Evolutionary conservation across 2,329 filamentous ascomycete genomes (phyloP).

Genomic region (Exophiala sideris): DNA sequence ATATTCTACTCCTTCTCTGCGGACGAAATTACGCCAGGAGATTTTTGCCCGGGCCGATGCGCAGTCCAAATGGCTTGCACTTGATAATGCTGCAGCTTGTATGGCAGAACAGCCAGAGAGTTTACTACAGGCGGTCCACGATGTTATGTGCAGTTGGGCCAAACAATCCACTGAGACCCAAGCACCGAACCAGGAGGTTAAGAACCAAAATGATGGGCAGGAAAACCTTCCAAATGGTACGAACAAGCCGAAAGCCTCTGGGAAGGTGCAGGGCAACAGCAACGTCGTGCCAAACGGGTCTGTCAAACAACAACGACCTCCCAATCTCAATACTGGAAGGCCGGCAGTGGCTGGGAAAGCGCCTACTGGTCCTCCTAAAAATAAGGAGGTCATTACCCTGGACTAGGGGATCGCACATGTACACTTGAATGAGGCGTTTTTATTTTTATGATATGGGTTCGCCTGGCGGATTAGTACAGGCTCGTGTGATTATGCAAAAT

Average conservation of each 20-base stretch:
- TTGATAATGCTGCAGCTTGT: constrained; percentile 25
- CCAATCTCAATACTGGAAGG: not conserved
- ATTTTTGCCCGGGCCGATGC: constrained; percentile 20
- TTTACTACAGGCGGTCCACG: constrained; percentile 24
- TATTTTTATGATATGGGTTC: not conserved
- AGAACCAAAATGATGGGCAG: not conserved
- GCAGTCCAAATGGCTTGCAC: constrained; percentile 20
- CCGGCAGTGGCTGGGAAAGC: not conserved
- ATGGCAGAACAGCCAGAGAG: constrained; percentile 20
- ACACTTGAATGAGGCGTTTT: not conserved
- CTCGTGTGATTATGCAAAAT: constrained; percentile 3
- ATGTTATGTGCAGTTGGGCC: constrained; percentile 21
- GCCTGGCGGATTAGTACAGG: not conserved
- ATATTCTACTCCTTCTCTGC: constrained; percentile 19
- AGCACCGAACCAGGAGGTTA: not conserved
- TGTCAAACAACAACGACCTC: constrained; percentile 1
- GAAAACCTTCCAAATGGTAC: not conserved
- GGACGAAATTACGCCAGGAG: constrained; percentile 21
- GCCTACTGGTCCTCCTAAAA: constrained; percentile 3
- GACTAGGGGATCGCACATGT: constrained; percentile 1
- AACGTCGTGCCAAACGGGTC: constrained; percentile 2
- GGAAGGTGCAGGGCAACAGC: not conserved
- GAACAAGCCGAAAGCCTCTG: not conserved
- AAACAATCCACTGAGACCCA: constrained; percentile 11
- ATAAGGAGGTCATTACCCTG: constrained; percentile 19